Percentiles rank a stretch among this genome's conserved stretches.
These are phyloP conservation scores for Erodium texanum DNA, from an alignment of 441 rosid genomes.

Conservation along the genomic window DNA sequence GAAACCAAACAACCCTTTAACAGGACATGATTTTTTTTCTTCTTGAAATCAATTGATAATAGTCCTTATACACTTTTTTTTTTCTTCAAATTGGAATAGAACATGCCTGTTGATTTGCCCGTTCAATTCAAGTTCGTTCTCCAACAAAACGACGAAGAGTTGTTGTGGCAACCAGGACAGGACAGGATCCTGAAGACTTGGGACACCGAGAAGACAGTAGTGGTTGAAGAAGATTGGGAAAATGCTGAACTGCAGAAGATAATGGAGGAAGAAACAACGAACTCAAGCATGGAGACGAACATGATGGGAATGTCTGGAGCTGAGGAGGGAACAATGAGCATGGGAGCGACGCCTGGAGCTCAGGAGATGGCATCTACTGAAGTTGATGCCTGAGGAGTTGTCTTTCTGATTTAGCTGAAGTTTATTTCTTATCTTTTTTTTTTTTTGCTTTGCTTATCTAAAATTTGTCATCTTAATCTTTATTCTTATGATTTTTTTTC, in stretches of 20 bases:
- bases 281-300: slow-evolving; percentile 12
- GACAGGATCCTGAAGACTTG: slow-evolving; percentile 33
- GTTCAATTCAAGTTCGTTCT: slow-evolving; percentile 36
- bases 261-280: no score
- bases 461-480: no score
- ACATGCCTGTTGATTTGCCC: slow-evolving; percentile 23
- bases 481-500: no score
- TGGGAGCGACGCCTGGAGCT: no score
- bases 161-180: slow-evolving; percentile 45
- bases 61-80: neutral
- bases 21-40: neutral
- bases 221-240: slow-evolving; percentile 39
- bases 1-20: neutral
- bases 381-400: neutral
- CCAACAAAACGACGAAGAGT: slow-evolving; percentile 14
- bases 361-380: neutral
- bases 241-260: slow-evolving; percentile 27
- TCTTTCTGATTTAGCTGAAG: neutral
- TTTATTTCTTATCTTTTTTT: neutral
- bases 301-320: neutral
- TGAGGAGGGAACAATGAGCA: neutral
- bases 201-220: slow-evolving; percentile 25
- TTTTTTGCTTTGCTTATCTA: neutral
- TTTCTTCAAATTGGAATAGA: slow-evolving; percentile 22
- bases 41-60: neutral